Evolutionary conservation across 1,139 yeast genomes (phyloP), one percentile per base, ranked within the genome.

Genomic region (Geotrichum aggregatum): DNA sequence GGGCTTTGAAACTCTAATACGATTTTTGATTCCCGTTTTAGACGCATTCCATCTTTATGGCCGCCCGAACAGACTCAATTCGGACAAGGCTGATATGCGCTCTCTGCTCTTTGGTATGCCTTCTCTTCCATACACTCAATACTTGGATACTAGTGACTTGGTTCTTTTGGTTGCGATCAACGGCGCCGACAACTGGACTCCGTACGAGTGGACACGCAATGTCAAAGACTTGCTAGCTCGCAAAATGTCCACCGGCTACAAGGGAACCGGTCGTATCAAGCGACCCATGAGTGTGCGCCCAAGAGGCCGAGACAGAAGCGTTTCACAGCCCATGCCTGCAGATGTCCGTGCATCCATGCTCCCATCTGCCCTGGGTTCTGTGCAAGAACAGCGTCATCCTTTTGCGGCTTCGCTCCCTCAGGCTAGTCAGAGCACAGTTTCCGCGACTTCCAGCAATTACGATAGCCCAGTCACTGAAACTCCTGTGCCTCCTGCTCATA

Each of bases 41-140:
- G 96, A 92, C 65, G 79, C 95, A 0, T 92, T 89, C 71, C 83
- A 83, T 42, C 75, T 92, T 44, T 92, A 92, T 64, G 98, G 98
- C 34, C 79, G 98, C 56, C 98, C 98, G 0, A 79, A 81, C 60
- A 76, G 94, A 55, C 75, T 92, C 60, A 89, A 87, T 66, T 96
- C 98, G 1, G 94, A 88, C 68, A 85, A 94, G 66, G 74, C 78
- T 24, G 97, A 91, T 65, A 74, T 82, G 41, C 77, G 82, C 26
- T 87, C 96, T 5, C 72, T 92, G 54, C 75, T 92, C 54, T 92
- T 89, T 71, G 98, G 95, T 2, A 78, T 92, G 65, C 98, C 98
- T 0, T 87, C 92, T 1, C 75, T 91, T 58, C 98, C 98, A 0
- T 80, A 79, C 58, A 87, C 88, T 16, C 95, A 91, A 66, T 92